Evolutionary conservation across 202 grass and related monocot species (phyloP), one percentile per base, ranked within the genome.

Genomic region (Digitaria exilis): DNA sequence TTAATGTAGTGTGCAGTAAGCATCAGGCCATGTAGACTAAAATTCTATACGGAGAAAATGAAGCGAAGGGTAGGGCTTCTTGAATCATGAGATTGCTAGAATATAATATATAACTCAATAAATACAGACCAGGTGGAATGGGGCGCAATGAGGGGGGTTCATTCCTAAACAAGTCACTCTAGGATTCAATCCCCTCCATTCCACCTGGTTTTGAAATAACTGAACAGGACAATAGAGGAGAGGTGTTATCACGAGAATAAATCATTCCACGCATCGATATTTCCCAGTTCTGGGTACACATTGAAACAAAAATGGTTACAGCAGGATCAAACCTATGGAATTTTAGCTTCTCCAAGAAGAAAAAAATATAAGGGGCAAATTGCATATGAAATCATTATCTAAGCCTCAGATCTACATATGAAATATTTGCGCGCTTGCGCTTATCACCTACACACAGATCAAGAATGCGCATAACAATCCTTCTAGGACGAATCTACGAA

Each of bases 1-100:
- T 25, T 4, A 82, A 24, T 75, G 79, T 77, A 14, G 81, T 66
- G 50, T 18, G 52, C 34, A 76, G 52, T 76, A 34, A 58, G 73
- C 52, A 41, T 19, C 54, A 35, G 35, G 16, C 4, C 19, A 63
- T 68, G 43, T 15, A 91, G 24, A 71, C 69, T 81, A 35, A 3
- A 79, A 30, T 34, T 66, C 39, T 56, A 65, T 75, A 19, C 19
- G 18, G 58, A 52, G 21, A 58, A 63, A 29, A 55, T 15, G 10
- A 16, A 15, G 10, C 10, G 4, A 11, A 37, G 19, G 24, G 19
- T 21, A 12, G 0, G 4, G 28, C 8, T 50, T 28, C 69, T 50
- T 15, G 29, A n/a, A n/a, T n/a, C n/a, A n/a, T n/a, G n/a, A 73
- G 9, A 73, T n/a, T 52, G 29, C 13, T 34, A 73, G 18, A 51